Evolutionary conservation across 306 rosid species (phyloP).

Genomic region (Pueraria montana): DNA sequence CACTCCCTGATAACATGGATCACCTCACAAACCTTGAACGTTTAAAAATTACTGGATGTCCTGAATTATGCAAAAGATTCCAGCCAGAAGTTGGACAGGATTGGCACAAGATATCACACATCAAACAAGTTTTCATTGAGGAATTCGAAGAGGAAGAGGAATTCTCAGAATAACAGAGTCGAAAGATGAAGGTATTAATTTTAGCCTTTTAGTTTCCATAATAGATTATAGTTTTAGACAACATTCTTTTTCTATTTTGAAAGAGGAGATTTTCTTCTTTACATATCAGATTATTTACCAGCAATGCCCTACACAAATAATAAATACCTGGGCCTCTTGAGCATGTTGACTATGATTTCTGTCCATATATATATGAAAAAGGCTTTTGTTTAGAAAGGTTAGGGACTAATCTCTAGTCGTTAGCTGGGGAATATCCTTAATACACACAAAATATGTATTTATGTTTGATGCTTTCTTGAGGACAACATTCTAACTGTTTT

Average conservation of each 20-base stretch:
- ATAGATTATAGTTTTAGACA: background rate
- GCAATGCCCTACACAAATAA: background rate
- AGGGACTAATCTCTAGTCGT: too few species aligned
- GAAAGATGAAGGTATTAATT: background rate
- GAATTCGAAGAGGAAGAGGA: background rate
- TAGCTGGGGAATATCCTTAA: too few species aligned
- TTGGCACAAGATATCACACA: background rate
- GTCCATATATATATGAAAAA: too few species aligned
- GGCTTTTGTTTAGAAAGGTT: too few species aligned
- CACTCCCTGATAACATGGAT: background rate
- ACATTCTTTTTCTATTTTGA: too few species aligned
- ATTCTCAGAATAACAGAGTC: background rate
- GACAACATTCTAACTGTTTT: too few species aligned
- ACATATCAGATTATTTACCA: background rate
- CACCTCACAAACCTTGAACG: background rate
- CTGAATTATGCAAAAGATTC: background rate
- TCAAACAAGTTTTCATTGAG: background rate
- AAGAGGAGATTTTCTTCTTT: too few species aligned
- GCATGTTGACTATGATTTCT: too few species aligned
- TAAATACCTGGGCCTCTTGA: background rate
- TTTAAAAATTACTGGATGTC: background rate
- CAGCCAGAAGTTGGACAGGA: background rate
- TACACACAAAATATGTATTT: too few species aligned
- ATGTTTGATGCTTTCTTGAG: too few species aligned
- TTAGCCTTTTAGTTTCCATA: background rate